Base-by-base conservation (phyloP, 1,284 basidiomycete genomes). In the Tilletia walkeri region DNA sequence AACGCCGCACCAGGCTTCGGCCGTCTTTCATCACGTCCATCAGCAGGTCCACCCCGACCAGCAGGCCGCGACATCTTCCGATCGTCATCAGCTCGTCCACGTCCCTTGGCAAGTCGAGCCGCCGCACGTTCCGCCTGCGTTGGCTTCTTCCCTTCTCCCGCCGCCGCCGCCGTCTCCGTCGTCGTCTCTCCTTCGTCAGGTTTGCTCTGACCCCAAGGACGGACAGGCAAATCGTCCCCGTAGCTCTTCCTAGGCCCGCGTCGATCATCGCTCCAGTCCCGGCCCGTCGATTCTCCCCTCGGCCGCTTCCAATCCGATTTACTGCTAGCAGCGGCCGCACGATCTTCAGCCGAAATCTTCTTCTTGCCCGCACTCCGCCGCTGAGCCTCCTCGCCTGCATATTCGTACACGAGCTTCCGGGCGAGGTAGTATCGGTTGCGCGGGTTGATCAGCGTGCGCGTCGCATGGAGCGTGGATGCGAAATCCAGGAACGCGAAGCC, bases 401-500 rank as follows among this genome's bases (percentile, higher is more conserved):
- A 95, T 85, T 98, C 92, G n/a, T 97, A 88, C 2, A 91, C 89
- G 65, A 99, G 88, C 72, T 90, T 89, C 59, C 94, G 88, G 5
- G 94, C 94, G 81, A 93, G 88, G 66, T 96, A 86, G 61, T 87
- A 88, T 83, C 93, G 90, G 82, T 96, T 98, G 80, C 89, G 89
- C 54, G 90, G 87, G 81, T 97, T 94, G 75, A 90, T 87, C 45
- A 99, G 88, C 0, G 90, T 90, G 1, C 89, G 86, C 0, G 93
- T 96, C 10, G 95, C 94, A 72, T 91, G 87, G 70, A 91, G 89
- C 1, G 88, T 87, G 16, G 87, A 89, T 69, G 89, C 88, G 84
- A 99, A 99, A 84, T 99, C 96, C 70, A 96, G 88, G 83, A 99
- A 99, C 0, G 93, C 94, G 85, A 94, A 98, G 24, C 95, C 95